Evolutionary conservation across 345 rosid species (phyloP).

Genomic region (Sisymbrium altissimum): DNA sequence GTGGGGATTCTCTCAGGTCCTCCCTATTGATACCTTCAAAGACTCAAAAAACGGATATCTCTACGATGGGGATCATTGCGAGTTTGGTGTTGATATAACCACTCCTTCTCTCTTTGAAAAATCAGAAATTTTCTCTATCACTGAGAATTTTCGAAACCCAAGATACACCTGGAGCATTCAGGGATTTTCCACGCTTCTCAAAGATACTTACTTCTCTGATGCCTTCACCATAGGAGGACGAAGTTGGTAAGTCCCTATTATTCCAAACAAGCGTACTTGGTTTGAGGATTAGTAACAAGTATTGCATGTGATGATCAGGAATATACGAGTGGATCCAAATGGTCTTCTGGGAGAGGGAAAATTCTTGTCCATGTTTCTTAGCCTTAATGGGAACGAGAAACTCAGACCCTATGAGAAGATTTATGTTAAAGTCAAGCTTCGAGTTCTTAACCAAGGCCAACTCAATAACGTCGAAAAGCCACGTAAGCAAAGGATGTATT

Average conservation of each 20-base stretch:
- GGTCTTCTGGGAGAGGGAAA: neutral
- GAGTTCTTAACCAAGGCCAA: neutral
- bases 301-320: neutral
- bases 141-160: neutral
- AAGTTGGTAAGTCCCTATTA: slow-evolving; percentile 5
- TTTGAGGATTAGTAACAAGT: neutral
- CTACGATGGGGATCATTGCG: neutral
- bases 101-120: neutral
- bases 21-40: neutral
- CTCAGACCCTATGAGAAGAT: neutral
- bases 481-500: neutral
- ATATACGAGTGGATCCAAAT: neutral
- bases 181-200: neutral
- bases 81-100: neutral
- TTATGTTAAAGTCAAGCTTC: neutral
- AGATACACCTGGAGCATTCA: neutral
- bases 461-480: neutral
- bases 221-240: slow-evolving; percentile 12
- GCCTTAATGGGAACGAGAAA: neutral
- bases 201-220: neutral
- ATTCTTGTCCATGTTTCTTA: neutral
- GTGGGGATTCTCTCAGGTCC: neutral
- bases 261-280: neutral
- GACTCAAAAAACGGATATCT: neutral
- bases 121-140: neutral